These are phyloP conservation scores for Yarrowia sp. DNA, from an alignment of 805 yeast genomes.

Conservation along the genomic window DNA sequence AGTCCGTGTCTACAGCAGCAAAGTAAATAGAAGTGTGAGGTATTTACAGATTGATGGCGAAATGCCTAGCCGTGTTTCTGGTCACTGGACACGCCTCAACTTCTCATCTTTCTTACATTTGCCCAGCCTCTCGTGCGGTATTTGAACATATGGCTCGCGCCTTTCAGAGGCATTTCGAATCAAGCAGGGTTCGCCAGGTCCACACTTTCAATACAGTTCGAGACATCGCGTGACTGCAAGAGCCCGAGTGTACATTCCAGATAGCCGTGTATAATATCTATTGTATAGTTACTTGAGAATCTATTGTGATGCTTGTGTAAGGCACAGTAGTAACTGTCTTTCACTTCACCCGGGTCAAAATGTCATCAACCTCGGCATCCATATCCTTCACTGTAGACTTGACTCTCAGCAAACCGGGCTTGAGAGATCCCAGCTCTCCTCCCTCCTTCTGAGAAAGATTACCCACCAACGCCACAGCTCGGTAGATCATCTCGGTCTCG, in stretches of 20 bases:
- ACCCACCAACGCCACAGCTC: constrained; percentile 46
- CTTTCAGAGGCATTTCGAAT: background rate
- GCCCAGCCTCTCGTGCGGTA: background rate
- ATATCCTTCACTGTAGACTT: constrained; percentile 9
- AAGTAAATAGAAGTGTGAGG: background rate
- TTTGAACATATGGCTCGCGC: background rate
- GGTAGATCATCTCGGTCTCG: constrained; percentile 45
- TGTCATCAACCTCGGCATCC: constrained; percentile 7
- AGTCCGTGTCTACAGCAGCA: background rate
- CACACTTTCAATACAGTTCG: constrained; percentile 11
- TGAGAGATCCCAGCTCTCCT: background rate
- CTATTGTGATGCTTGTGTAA: too few species aligned
- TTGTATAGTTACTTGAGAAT: background rate
- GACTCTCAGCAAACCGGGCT: constrained; percentile 2
- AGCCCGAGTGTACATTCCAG: too few species aligned
- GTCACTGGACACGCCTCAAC: too few species aligned
- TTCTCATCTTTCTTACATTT: too few species aligned
- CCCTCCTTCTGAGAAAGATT: constrained; percentile 40
- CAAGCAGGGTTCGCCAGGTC: background rate
- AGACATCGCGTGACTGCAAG: constrained; percentile 20
- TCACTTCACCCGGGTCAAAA: constrained; percentile 2
- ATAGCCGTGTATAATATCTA: background rate
- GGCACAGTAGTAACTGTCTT: too few species aligned
- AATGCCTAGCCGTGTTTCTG: too few species aligned
- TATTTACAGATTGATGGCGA: background rate